A percentile compares a stretch with the other conserved stretches of the same genome.
These are phyloP conservation scores for Hypoxylon fragiforme DNA, from an alignment of 495 filamentous ascomycete genomes.

Conservation along the genomic window DNA sequence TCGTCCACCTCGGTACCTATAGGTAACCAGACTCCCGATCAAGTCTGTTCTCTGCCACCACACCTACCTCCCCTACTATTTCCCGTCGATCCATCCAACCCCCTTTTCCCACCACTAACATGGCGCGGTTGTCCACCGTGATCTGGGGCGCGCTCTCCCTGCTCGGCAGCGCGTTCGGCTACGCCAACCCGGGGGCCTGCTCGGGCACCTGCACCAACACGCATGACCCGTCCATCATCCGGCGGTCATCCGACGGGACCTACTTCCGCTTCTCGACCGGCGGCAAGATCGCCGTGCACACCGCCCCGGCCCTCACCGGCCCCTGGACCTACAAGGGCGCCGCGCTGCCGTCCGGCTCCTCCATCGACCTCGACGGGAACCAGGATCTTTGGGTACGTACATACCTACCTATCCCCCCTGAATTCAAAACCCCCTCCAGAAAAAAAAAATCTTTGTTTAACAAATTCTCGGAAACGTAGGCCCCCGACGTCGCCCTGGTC, in stretches of 20 bases:
- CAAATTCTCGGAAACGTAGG: no score
- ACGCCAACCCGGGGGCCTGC: conserved; percentile 60
- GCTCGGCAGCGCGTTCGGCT: conserved; percentile 29
- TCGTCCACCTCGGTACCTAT: no score
- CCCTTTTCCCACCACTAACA: neutral
- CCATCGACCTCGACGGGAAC: conserved; percentile 58
- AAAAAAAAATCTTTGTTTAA: no score
- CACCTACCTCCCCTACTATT: no score
- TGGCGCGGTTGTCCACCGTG: neutral
- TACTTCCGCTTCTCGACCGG: conserved; percentile 77
- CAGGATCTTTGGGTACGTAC: conserved; percentile 64
- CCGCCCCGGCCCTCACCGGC: conserved; percentile 59
- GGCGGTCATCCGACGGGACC: conserved; percentile 64
- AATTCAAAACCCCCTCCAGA: no score
- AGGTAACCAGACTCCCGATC: no score
- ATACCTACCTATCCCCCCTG: no score
- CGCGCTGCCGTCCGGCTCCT: conserved; percentile 59
- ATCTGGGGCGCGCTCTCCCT: conserved; percentile 10
- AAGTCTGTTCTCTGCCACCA: no score
- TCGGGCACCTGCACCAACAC: conserved; percentile 61
- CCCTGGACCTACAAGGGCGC: conserved; percentile 66
- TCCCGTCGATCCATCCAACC: no score
- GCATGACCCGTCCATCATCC: conserved; percentile 68
- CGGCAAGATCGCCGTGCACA: conserved; percentile 61
- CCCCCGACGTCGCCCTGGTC: conserved; percentile 65